Conservation (phyloP, 495 filamentous ascomycete species). For the Achaetomiella virescens region DNA sequence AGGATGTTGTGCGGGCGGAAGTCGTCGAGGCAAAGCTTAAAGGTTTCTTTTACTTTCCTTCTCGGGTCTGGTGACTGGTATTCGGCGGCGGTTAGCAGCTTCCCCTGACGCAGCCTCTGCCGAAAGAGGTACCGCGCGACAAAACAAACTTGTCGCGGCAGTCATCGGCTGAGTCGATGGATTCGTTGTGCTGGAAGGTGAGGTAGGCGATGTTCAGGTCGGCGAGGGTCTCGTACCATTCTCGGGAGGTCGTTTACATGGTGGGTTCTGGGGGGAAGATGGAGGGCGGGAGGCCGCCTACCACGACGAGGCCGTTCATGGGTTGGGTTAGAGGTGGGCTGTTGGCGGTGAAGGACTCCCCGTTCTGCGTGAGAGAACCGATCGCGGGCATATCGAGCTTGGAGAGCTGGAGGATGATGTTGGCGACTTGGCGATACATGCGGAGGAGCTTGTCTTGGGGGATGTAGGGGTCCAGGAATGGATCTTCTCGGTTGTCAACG, state of each 20-base stretch:
- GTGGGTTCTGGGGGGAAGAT: conserved; percentile 14
- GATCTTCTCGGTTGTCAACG: neutral
- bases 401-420: conserved; percentile 33
- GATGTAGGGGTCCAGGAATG: conserved; percentile 28
- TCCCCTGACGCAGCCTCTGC: conserved; percentile 25
- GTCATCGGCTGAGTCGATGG: conserved; percentile 31
- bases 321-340: conserved; percentile 25
- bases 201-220: conserved; percentile 38
- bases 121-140: conserved; percentile 33
- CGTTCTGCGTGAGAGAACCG: conserved; percentile 27
- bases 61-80: neutral
- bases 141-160: conserved; percentile 34
- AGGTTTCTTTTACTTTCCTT: conserved; percentile 4
- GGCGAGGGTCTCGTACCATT: conserved; percentile 37
- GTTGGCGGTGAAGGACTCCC: conserved; percentile 13
- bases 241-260: conserved; percentile 28
- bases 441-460: conserved; percentile 23
- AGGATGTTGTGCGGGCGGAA: conserved; percentile 28
- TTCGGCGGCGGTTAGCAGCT: conserved; percentile 6
- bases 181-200: conserved; percentile 36
- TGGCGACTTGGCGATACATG: conserved; percentile 32
- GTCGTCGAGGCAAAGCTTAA: conserved; percentile 25
- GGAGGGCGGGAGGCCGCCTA: conserved; percentile 18
- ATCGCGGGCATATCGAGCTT: conserved; percentile 28
- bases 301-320: conserved; percentile 23